These are phyloP conservation scores for Entomophthora muscae DNA, from an alignment of 371 early-diverging fungal species.

Conservation along the genomic window DNA sequence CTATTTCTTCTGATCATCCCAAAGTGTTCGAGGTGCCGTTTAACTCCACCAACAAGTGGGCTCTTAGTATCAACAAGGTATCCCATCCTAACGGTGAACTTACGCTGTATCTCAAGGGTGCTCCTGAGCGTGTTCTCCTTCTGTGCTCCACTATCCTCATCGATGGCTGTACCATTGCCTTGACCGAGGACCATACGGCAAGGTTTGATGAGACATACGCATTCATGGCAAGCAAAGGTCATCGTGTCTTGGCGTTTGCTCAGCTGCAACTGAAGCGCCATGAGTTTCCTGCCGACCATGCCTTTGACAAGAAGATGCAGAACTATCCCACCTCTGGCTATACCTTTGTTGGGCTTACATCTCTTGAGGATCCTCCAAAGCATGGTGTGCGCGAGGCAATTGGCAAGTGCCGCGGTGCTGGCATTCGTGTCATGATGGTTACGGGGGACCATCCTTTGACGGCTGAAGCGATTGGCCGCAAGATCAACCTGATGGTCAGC, in stretches of 20 bases:
- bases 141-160: conserved; percentile 50
- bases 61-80: conserved; percentile 64
- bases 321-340: conserved; percentile 56
- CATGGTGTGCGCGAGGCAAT: conserved; percentile 92
- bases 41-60: conserved; percentile 90
- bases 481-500: conserved; percentile 75
- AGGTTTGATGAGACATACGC: conserved; percentile 55
- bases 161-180: conserved; percentile 21
- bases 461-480: conserved; percentile 66
- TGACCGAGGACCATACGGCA: conserved; percentile 38
- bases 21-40: conserved; percentile 94
- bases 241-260: conserved; percentile 89
- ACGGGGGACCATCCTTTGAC: conserved; percentile 94
- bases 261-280: conserved; percentile 35
- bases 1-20: conserved; percentile 38
- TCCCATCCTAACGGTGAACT: conserved; percentile 41
- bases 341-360: conserved; percentile 68
- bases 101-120: conserved; percentile 78
- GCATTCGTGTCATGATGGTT: conserved; percentile 90
- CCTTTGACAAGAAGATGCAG: conserved; percentile 46
- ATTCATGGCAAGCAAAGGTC: conserved; percentile 75
- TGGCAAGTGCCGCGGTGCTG: conserved; percentile 75
- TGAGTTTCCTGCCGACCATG: conserved; percentile 45
- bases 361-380: conserved; percentile 89
- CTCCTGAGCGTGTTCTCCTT: conserved; percentile 76